A percentile compares a stretch with the other conserved stretches of the same genome.
Evolutionary conservation across 768 basidiomycete species (phyloP).

Genomic region (Leccinum arenicola): DNA sequence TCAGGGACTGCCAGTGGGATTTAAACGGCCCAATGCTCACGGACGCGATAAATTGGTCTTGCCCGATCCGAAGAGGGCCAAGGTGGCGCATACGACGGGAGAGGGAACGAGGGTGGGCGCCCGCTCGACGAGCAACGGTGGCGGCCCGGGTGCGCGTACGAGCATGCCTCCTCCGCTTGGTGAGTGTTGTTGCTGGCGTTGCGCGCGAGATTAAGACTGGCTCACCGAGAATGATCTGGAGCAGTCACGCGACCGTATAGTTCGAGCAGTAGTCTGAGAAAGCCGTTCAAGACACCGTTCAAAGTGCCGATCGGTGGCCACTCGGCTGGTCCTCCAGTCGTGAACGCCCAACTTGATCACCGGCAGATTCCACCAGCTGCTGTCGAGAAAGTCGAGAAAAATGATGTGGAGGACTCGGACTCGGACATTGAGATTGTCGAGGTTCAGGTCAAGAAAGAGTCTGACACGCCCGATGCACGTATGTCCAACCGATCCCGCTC

Average conservation of each 20-base stretch:
- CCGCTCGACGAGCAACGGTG: not conserved
- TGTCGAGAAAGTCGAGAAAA: not conserved
- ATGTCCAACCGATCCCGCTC: not conserved
- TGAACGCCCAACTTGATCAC: not conserved
- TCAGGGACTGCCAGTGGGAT: constrained; percentile 26
- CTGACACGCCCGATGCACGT: not conserved
- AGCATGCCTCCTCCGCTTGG: constrained; percentile 25
- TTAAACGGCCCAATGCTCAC: constrained; percentile 23
- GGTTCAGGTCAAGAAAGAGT: constrained; percentile 1
- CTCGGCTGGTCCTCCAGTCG: constrained; percentile 17
- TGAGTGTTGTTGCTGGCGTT: constrained; percentile 9
- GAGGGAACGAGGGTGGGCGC: not conserved
- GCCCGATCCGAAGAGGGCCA: constrained; percentile 22
- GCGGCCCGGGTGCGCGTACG: not conserved
- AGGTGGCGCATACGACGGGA: constrained; percentile 8
- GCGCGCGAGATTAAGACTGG: not conserved
- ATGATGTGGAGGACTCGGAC: not conserved
- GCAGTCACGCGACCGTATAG: constrained; percentile 48
- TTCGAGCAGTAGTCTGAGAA: constrained; percentile 40
- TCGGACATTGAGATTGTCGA: constrained; percentile 14
- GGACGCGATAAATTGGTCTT: constrained; percentile 7
- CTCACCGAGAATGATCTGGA: not conserved
- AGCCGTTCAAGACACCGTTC: constrained; percentile 53
- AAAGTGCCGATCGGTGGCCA: constrained; percentile 41
- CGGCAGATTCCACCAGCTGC: not conserved